Evolutionary conservation across 164 flowering plant species (phyloP).

Genomic region (Berberis thunbergii): DNA sequence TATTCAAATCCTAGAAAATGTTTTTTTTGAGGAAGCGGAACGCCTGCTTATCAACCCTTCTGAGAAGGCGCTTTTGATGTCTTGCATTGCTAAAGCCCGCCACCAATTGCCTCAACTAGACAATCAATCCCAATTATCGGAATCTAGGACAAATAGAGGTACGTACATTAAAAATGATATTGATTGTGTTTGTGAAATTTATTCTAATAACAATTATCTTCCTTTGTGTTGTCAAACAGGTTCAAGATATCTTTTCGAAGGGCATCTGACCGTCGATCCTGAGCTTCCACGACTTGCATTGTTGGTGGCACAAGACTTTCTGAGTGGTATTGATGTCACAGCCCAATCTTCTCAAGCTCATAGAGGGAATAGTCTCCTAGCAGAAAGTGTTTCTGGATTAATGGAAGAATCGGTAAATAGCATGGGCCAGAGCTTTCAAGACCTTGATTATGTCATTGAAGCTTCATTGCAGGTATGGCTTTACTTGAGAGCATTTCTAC

Average conservation of each 20-base stretch:
- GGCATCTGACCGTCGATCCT: conserved; percentile 88
- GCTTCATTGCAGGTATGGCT: conserved; percentile 25
- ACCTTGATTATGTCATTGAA: conserved; percentile 21
- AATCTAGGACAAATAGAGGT: neutral
- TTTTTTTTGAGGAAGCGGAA: conserved; percentile 40
- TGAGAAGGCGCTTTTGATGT: conserved; percentile 50
- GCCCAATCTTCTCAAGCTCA: conserved; percentile 39
- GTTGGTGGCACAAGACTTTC: conserved; percentile 55
- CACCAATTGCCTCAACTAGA: conserved; percentile 45
- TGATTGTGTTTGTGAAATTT: no score
- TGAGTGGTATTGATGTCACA: conserved; percentile 32
- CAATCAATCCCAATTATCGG: conserved; percentile 24
- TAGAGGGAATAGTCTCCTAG: conserved; percentile 11
- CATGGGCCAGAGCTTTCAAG: conserved; percentile 9
- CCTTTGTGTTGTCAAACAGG: neutral
- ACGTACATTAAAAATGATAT: no score
- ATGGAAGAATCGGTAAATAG: conserved; percentile 13
- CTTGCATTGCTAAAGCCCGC: conserved; percentile 51
- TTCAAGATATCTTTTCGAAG: conserved; percentile 83
- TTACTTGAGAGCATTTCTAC: no score
- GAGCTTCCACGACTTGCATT: conserved; percentile 85
- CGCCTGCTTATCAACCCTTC: conserved; percentile 32
- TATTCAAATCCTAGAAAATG: no score
- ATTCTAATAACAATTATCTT: no score
- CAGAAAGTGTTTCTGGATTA: conserved; percentile 20